These are phyloP conservation scores for Breviolum minutum DNA, from an alignment of 73 alveolate species.

Conservation along the genomic window DNA sequence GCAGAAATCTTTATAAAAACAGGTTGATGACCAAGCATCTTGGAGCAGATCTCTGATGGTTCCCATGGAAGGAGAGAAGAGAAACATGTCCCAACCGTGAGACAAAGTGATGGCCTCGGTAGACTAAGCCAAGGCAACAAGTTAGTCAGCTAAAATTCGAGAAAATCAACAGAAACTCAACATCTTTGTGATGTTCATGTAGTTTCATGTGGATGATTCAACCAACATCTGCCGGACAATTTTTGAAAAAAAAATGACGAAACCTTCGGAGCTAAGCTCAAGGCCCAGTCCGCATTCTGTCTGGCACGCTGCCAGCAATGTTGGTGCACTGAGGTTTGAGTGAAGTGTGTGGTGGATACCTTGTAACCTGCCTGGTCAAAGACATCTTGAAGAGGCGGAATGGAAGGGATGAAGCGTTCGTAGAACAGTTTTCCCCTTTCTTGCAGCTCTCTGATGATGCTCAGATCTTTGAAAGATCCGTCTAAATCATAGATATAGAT, in stretches of 20 bases:
- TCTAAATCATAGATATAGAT: conserved; percentile 69
- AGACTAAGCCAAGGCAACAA: background rate
- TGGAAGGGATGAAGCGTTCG: conserved; percentile 30
- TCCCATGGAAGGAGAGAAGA: conserved; percentile 49
- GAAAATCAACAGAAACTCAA: no score
- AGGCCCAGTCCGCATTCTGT: conserved; percentile 66
- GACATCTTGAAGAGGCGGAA: conserved; percentile 51
- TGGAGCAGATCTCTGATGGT: conserved; percentile 56
- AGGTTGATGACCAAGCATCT: background rate
- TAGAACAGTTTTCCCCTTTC: conserved; percentile 24
- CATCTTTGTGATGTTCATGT: no score
- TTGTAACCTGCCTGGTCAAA: conserved; percentile 47
- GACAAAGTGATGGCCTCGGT: conserved; percentile 56
- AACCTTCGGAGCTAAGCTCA: background rate
- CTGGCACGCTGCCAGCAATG: conserved; percentile 92
- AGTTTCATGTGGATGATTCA: no score
- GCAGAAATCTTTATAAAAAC: background rate
- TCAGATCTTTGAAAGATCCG: conserved; percentile 33
- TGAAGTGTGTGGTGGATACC: conserved; percentile 66
- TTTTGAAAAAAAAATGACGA: no score
- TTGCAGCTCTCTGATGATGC: conserved; percentile 44
- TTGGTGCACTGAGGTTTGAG: conserved; percentile 70
- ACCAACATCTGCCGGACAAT: no score
- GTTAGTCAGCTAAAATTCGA: background rate
- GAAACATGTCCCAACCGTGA: conserved; percentile 94